Conservation (phyloP, 768 basidiomycete species). For the Suillus occidentalis region DNA sequence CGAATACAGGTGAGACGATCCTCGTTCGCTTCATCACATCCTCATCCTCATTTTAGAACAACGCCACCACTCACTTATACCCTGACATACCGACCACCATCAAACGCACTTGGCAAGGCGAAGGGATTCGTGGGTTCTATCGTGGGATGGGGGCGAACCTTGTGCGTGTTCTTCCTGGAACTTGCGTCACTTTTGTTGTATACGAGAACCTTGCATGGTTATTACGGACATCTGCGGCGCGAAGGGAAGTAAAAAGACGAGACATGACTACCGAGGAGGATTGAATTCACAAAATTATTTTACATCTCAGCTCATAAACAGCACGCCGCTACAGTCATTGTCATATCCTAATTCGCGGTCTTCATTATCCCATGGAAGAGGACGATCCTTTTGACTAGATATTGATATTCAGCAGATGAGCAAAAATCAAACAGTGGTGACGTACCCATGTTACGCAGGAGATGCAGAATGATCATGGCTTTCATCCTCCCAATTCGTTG, state of each 20-base stretch:
- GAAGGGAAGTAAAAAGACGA: slow-evolving; percentile 35
- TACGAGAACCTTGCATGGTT: slow-evolving; percentile 93
- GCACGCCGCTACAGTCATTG: neutral
- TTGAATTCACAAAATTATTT: neutral
- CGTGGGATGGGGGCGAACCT: slow-evolving; percentile 93
- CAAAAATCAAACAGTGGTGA: neutral
- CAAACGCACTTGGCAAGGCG: slow-evolving; percentile 74
- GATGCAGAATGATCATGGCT: no score
- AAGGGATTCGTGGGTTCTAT: slow-evolving; percentile 87
- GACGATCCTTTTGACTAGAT: neutral
- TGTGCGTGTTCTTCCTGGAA: slow-evolving; percentile 92
- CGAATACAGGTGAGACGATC: slow-evolving; percentile 73
- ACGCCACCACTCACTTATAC: slow-evolving; percentile 65
- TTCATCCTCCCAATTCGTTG: no score
- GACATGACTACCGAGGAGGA: neutral
- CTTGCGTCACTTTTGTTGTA: slow-evolving; percentile 97
- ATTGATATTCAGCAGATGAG: neutral
- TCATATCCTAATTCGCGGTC: neutral
- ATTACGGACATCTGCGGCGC: slow-evolving; percentile 63
- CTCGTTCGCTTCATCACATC: slow-evolving; percentile 1
- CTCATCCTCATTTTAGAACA: slow-evolving; percentile 47
- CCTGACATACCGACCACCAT: slow-evolving; percentile 84
- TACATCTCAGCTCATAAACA: neutral
- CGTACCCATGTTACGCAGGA: neutral
- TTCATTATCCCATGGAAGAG: neutral